Evolutionary conservation across 2,329 filamentous ascomycete species (phyloP), one percentile per base, ranked within the genome.

Genomic region (Pseudocercospora vitis): DNA sequence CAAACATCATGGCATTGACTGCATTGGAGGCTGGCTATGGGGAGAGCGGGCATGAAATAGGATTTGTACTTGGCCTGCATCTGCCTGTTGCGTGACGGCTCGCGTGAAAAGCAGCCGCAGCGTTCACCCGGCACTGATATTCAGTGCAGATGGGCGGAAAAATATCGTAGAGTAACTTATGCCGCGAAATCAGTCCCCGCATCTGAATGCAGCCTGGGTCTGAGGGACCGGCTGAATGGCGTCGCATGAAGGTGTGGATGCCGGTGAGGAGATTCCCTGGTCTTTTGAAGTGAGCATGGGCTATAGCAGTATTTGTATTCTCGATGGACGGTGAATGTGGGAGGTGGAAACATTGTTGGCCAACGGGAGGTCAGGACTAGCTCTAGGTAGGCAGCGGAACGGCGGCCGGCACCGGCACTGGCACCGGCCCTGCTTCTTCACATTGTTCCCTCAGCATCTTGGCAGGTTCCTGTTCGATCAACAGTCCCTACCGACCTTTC

Each of bases 171-270:
- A 29, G 42, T 35, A 35, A 16, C n/a, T 18, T 16, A 18, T 16
- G 35, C 40, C 14, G 11, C 9, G 18, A 14, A 11, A 18, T 28
- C 42, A 5, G 19, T 47, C 55, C 55, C 52, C 55, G 55, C 55
- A 52, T 42, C 55, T 51, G 46, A 14, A 42, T 55, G 18, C 24
- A 21, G 40, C 52, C 47, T 55, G 52, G 50, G 50, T 48, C 47
- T 55, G 52, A 24, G 9, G n/a, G 26, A 7, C 19, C 52, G 52
- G 39, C 52, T 47, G 48, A 33, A 45, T 55, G 52, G 40, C 21
- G 19, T 26, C 7, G n/a, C n/a, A 26, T 26, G 37, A 42, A 21
- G 37, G 19, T 42, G 37, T 21, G 19, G 37, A 21, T 42, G 18
- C 24, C 35, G 35, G 35, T 19, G 19, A 8, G 33, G 33, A 37